Conservation (phyloP, 768 basidiomycete genomes). For the Clavaria fumosa region DNA sequence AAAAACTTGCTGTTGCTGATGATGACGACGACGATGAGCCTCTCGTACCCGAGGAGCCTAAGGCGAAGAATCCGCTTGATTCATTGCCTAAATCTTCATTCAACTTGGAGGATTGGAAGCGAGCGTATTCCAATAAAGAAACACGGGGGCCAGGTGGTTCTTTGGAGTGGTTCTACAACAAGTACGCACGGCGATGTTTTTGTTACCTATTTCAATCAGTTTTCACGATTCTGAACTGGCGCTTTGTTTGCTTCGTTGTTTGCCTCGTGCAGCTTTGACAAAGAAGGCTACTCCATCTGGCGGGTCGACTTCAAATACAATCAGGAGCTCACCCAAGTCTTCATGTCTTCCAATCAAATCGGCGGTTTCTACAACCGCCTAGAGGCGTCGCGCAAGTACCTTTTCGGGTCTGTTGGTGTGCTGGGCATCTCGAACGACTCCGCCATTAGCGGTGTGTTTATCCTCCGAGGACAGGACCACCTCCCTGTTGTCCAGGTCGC, state of each 20-base stretch:
- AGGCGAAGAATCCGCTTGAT: constrained; percentile 90
- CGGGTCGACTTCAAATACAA: constrained; percentile 96
- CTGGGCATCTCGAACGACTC: constrained; percentile 69
- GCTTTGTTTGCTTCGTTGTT: not conserved
- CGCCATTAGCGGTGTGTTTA: constrained; percentile 66
- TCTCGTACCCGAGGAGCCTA: constrained; percentile 66
- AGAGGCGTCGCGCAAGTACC: constrained; percentile 92
- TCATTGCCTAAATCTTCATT: constrained; percentile 74
- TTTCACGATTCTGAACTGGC: not conserved
- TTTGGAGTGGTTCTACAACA: constrained; percentile 93
- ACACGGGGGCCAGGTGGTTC: constrained; percentile 71
- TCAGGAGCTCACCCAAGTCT: constrained; percentile 77
- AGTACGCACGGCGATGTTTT: constrained; percentile 50
- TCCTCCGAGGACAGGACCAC: constrained; percentile 67
- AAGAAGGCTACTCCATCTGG: constrained; percentile 81
- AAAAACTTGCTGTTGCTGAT: constrained; percentile 49
- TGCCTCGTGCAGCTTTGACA: constrained; percentile 50
- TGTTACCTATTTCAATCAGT: not conserved
- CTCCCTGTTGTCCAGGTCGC: constrained; percentile 61
- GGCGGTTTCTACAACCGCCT: constrained; percentile 96
- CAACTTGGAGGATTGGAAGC: constrained; percentile 95
- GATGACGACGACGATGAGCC: constrained; percentile 70
- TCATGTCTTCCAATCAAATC: constrained; percentile 92
- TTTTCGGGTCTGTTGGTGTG: constrained; percentile 88
- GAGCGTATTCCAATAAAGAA: constrained; percentile 96